Conservation (phyloP, 257 asterid species). For the Orobanche coerulescens region DNA sequence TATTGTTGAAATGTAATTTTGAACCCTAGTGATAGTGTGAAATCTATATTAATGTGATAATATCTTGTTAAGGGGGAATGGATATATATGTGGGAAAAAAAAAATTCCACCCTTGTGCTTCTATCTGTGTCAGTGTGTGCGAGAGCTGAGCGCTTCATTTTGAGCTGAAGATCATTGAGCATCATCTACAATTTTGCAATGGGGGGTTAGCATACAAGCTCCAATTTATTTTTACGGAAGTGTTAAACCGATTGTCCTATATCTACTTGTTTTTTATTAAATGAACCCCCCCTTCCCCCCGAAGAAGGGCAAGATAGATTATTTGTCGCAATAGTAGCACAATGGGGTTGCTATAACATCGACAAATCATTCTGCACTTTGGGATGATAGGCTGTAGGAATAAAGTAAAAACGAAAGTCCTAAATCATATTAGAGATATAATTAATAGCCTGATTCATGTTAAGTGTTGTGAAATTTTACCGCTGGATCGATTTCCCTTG, state of each 20-base stretch:
- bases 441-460: not conserved
- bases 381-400: not conserved
- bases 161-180: not conserved
- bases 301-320: not conserved
- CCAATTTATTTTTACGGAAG: not conserved
- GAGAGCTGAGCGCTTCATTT: not conserved
- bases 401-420: not conserved
- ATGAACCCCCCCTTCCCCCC: no score
- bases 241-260: not conserved
- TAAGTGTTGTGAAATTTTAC: not conserved
- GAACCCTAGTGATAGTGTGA: not conserved
- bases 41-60: not conserved
- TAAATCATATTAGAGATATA: not conserved
- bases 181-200: not conserved
- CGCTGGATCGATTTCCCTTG: not conserved
- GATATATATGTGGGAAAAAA: not conserved
- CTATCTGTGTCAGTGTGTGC: not conserved
- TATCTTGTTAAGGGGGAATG: not conserved
- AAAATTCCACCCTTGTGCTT: not conserved
- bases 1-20: not conserved
- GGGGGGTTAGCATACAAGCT: not conserved
- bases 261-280: not conserved
- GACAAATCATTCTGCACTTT: not conserved
- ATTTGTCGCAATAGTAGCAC: not conserved
- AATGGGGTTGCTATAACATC: not conserved